Percentiles rank a stretch among this genome's conserved stretches.
phyloP scores from a whole-genome alignment of 2,329 filamentous ascomycete species.

The Trichoderma afroharzianum region DNA sequence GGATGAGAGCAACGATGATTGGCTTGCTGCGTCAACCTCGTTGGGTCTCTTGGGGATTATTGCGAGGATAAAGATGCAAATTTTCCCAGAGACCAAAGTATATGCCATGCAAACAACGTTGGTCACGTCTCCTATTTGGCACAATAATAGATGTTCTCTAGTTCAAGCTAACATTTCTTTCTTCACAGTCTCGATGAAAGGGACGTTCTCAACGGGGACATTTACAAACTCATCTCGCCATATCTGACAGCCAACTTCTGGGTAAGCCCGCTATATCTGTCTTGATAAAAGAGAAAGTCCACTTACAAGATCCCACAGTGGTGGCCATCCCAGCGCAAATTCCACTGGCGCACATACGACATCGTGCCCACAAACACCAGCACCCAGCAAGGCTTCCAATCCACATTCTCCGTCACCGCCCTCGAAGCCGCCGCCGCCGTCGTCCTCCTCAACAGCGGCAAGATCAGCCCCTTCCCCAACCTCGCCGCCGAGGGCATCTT shows the following conservation, averaged over 20 bases:
- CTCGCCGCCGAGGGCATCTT: slow-evolving; percentile 47
- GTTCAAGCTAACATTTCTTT: neutral
- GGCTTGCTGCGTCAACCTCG: slow-evolving; percentile 50
- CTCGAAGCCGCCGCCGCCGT: slow-evolving; percentile 40
- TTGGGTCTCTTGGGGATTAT: slow-evolving; percentile 47
- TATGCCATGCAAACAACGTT: slow-evolving; percentile 48
- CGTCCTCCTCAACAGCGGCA: slow-evolving; percentile 44
- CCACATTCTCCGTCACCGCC: slow-evolving; percentile 47
- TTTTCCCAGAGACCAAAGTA: slow-evolving; percentile 50
- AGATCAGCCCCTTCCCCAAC: slow-evolving; percentile 45
- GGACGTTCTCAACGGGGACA: slow-evolving; percentile 47
- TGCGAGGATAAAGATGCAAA: slow-evolving; percentile 45
- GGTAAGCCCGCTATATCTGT: slow-evolving; percentile 28
- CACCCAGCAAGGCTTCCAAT: slow-evolving; percentile 47
- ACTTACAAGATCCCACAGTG: slow-evolving; percentile 32
- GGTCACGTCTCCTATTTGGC: slow-evolving; percentile 21
- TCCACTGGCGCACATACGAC: slow-evolving; percentile 52
- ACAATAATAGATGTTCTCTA: neutral
- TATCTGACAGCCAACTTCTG: slow-evolving; percentile 51
- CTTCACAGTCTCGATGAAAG: slow-evolving; percentile 40
- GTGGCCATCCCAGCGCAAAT: slow-evolving; percentile 50
- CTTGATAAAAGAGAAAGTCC: neutral
- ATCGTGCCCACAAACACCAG: slow-evolving; percentile 38
- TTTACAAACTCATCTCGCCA: slow-evolving; percentile 47
- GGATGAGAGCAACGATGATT: slow-evolving; percentile 43